Conservation (phyloP, 192 early-diverging fungal species). For the Allomyces arbusculus region DNA sequence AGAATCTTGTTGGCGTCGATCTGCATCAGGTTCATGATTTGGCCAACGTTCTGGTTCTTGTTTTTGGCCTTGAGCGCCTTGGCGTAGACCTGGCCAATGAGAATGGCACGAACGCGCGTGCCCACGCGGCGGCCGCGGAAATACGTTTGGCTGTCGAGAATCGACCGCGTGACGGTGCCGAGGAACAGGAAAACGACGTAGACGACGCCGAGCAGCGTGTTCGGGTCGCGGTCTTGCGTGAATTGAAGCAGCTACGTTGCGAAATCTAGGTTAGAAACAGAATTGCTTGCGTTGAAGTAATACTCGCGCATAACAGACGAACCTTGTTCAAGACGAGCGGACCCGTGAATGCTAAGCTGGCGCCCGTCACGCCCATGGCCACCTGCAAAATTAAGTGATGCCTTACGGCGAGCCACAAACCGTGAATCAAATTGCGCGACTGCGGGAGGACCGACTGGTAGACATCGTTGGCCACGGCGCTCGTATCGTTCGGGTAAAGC, state of each 20-base stretch:
- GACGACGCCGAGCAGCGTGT: neutral
- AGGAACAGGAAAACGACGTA: neutral
- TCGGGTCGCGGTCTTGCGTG: neutral
- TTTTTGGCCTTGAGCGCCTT: slow-evolving; percentile 14
- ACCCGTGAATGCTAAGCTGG: neutral
- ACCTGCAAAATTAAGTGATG: neutral
- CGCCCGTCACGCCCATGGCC: neutral
- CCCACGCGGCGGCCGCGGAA: slow-evolving; percentile 6
- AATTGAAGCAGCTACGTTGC: too few species aligned
- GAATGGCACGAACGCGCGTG: slow-evolving; percentile 14
- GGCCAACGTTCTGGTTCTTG: neutral
- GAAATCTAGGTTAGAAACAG: too few species aligned
- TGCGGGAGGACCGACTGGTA: neutral
- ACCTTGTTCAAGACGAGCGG: neutral
- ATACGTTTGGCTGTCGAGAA: neutral
- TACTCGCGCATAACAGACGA: neutral
- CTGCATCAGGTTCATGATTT: neutral
- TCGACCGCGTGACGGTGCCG: neutral
- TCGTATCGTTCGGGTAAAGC: neutral
- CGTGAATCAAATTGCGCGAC: neutral
- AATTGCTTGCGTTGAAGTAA: too few species aligned
- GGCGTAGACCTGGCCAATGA: slow-evolving; percentile 22
- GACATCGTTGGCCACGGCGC: neutral
- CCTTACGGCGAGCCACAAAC: neutral
- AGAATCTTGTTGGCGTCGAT: slow-evolving; percentile 38